Percentiles rank a stretch among this genome's conserved stretches.
phyloP scores from a whole-genome alignment of 2,329 filamentous ascomycete species.

The Cadophora gregata region DNA sequence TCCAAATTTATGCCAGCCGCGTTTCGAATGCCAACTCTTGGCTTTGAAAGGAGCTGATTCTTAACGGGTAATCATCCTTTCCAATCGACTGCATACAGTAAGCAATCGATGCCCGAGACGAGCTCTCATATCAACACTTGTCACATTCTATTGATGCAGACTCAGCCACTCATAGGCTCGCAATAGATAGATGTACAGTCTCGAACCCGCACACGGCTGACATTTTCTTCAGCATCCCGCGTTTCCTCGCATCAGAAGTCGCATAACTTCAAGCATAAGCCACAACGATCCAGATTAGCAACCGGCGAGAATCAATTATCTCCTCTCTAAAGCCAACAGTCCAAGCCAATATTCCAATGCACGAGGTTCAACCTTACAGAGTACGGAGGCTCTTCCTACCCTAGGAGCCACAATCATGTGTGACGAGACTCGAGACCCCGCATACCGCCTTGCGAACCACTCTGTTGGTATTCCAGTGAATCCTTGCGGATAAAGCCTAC shows the following conservation, averaged over 20 bases:
- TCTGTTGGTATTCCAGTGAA: constrained; percentile 1
- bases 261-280: no score
- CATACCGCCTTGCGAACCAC: constrained; percentile 3
- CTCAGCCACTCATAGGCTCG: not conserved
- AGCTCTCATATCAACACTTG: not conserved
- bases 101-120: not conserved
- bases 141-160: not conserved
- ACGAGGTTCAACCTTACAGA: not conserved
- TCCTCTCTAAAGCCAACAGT: not conserved
- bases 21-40: not conserved
- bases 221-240: not conserved
- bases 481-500: constrained; percentile 10
- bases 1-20: not conserved
- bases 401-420: not conserved
- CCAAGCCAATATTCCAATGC: not conserved
- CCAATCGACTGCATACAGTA: not conserved
- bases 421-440: constrained; percentile 3
- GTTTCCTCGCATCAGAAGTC: not conserved
- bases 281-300: not conserved
- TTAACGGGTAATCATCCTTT: not conserved
- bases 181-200: not conserved
- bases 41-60: not conserved
- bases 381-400: not conserved
- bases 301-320: not conserved
- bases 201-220: constrained; percentile 1